phyloP scores from a whole-genome alignment of 192 early-diverging fungal species.

The Coemansia sp. region DNA sequence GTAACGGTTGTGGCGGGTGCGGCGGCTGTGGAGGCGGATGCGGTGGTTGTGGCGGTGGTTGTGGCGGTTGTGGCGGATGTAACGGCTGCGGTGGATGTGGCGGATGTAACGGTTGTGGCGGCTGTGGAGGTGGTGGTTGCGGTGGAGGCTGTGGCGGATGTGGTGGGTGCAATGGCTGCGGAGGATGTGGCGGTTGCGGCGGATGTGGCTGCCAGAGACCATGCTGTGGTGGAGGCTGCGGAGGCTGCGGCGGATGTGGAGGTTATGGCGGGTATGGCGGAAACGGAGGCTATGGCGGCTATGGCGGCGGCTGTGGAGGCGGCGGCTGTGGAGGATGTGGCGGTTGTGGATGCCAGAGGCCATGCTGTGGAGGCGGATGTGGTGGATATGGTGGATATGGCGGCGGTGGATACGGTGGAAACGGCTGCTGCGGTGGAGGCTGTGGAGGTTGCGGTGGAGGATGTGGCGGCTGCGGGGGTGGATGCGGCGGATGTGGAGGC shows the following conservation, averaged over 20 bases:
- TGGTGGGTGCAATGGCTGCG: constrained; percentile 19
- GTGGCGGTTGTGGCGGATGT: constrained; percentile 11
- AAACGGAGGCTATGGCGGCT: constrained; percentile 9
- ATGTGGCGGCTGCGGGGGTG: neutral
- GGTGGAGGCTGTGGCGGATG: constrained; percentile 27
- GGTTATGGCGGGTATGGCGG: constrained; percentile 22
- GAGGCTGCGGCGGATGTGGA: constrained; percentile 22
- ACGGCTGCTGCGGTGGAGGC: constrained; percentile 23
- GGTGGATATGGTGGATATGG: constrained; percentile 25
- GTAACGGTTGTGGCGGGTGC: neutral
- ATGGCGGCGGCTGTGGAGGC: neutral
- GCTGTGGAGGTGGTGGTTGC: constrained; percentile 20
- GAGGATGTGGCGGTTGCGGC: constrained; percentile 19
- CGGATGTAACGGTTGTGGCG: constrained; percentile 2
- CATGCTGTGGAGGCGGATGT: constrained; percentile 22
- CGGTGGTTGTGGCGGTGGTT: neutral
- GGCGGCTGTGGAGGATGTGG: constrained; percentile 12
- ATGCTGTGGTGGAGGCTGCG: constrained; percentile 22
- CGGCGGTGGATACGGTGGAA: constrained; percentile 26
- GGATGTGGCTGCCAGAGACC: constrained; percentile 13
- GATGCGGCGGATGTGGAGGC: constrained; percentile 16
- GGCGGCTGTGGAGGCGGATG: too few species aligned
- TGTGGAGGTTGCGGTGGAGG: neutral
- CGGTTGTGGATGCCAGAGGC: constrained; percentile 10
- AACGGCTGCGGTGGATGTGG: constrained; percentile 10